Base-by-base conservation (phyloP, 345 rosid genomes). In the Citrus inodora region DNA sequence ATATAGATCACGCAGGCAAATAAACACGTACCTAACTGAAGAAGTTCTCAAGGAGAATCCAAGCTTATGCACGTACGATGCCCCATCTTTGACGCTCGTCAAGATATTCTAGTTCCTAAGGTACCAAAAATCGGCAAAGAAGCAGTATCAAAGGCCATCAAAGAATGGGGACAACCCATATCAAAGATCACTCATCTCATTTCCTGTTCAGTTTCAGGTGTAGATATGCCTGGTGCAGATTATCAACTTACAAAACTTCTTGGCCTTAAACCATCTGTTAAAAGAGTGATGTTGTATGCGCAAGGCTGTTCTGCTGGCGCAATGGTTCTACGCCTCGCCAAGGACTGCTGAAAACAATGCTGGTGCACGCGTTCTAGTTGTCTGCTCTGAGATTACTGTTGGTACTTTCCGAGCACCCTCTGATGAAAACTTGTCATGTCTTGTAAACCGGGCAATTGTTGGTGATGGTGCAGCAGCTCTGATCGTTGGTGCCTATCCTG, bases 391-490 rank as follows among this genome's bases (percentile, higher is more conserved):
- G 46, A 71, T 80, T 56, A 76, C 75, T 0, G 83, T 76, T 4
- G 75, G 74, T 9, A 66, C 80, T 16, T 83, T 83, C 35, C 83
- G 65, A 0, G 80, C 78, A 6, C 85, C 80, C 37, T 76, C 71
- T 0, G 80, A 79, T 7, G 64, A 55, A 33, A 79, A 83, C 38
- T 71, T 76, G 1, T 76, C 74, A 38, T 59, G 78, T 25, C 82
- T 79, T 27, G 80, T 76, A 7, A 82, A 73, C 53, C 67, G 63
- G 6, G 78, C 83, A 4, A 64, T 76, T 35, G 80, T 67, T 0
- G 75, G 80, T 1, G 85, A 82, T 8, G 85, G 85, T 7, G 82
- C 85, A 0, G 83, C 78, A 30, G 80, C 85, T 66, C 1, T 80
- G 10, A 80, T 80, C 30, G 51, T 83, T 24, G 85, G 85, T 25